These are phyloP conservation scores for Plasmodium gaboni DNA, from an alignment of 169 alveolate genomes.

Conservation along the genomic window DNA sequence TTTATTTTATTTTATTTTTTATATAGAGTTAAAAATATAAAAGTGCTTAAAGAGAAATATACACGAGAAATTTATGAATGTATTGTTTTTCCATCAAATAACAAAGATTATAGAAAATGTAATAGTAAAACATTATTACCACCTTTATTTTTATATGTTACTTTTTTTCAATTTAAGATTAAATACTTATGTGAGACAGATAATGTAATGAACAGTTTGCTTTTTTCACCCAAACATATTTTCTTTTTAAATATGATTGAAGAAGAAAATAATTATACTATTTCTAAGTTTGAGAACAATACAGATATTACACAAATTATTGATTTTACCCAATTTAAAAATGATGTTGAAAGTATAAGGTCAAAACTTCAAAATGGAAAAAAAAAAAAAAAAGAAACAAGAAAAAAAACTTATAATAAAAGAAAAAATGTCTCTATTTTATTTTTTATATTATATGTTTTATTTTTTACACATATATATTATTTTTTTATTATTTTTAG, in stretches of 20 bases:
- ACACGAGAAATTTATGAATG: constrained; percentile 58
- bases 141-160: constrained; percentile 60
- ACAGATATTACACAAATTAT: constrained; percentile 55
- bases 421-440: not conserved
- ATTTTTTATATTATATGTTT: too few relatives aligned
- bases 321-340: constrained; percentile 70
- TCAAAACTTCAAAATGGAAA: not conserved
- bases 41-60: constrained; percentile 33
- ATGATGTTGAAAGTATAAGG: constrained; percentile 50
- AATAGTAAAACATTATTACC: constrained; percentile 70
- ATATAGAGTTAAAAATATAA: constrained; percentile 65
- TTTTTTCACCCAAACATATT: constrained; percentile 43
- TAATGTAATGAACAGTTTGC: constrained; percentile 19
- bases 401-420: not conserved
- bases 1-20: not conserved
- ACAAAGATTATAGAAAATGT: constrained; percentile 70
- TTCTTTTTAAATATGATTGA: constrained; percentile 57
- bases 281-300: constrained; percentile 47
- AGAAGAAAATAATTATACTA: constrained; percentile 28
- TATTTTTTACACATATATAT: too few relatives aligned
- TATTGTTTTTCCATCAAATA: constrained; percentile 66
- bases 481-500: constrained; percentile 5
- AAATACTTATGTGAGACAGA: constrained; percentile 70
- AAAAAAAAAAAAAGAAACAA: not conserved
- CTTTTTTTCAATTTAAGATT: constrained; percentile 60